Evolutionary conservation across 495 filamentous ascomycete species (phyloP), one percentile per base, ranked within the genome.

Genomic region (Entonaema liquescens): DNA sequence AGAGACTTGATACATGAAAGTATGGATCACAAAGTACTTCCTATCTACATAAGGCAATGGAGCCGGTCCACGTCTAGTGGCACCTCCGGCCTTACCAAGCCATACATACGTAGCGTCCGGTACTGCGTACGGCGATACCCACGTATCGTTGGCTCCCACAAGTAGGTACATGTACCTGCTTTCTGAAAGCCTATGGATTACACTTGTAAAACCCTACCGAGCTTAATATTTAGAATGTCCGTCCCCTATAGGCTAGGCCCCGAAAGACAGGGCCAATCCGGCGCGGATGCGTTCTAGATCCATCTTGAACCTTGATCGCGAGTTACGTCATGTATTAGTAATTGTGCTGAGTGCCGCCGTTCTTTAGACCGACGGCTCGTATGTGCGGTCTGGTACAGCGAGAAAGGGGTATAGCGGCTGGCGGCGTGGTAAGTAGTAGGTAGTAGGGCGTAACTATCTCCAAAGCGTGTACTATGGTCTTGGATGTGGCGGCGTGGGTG

Each of bases 271-370:
- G 26, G 26, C 59, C n/a, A 57, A 38, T 60, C 60, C 61, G 49
- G 47, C 47, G 60, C 35, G 36, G 60, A 19, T 55, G 40, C 40
- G 40, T 62, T 65, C 67, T 65, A 62, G 59, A 63, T 53, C 26
- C 53, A 13, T 31, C 35, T 31, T 50, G 29, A 61, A 49, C 55
- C 47, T 47, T 35, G 40, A 59, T 53, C 21, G 29, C 33, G 5
- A 11, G 53, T 72, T 72, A 67, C 69, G 69, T 72, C 69, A 72
- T 67, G 28, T 59, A 64, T 67, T n/a, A 12, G 5, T 54, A 40
- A 50, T 42, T 67, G 9, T 17, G 21, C 17, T 4, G 12, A 47
- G 42, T 47, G 17, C 9, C 19, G 8, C 17, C 52, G 21, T 60
- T 60, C 38, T 3, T 19, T 40, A 38, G 67, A 57, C 68, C 62